Conservation (phyloP, 805 yeast genomes). For the Lipomyces starkeyi region DNA sequence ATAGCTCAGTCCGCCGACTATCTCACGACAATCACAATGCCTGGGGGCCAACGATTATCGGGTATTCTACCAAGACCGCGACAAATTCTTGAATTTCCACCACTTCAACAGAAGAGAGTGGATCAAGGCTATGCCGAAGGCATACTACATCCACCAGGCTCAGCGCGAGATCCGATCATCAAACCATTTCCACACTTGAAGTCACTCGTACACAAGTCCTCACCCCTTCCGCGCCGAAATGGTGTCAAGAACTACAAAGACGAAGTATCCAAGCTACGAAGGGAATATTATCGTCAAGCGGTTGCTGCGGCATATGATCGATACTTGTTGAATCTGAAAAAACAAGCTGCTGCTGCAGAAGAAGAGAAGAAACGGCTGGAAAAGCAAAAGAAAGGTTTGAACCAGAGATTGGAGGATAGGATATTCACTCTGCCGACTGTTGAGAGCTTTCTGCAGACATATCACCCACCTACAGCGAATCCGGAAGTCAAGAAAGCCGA, state of each 20-base stretch:
- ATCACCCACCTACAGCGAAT: conserved; percentile 12
- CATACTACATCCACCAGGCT: conserved; percentile 18
- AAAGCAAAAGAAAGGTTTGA: conserved; percentile 12
- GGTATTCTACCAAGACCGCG: conserved; percentile 26
- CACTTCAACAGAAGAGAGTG: not conserved
- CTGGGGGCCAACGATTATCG: conserved; percentile 3
- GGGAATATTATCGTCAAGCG: conserved; percentile 18
- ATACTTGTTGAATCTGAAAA: conserved; percentile 8
- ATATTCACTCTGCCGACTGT: conserved; percentile 29
- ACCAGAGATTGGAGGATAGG: conserved; percentile 12
- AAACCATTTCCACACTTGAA: conserved; percentile 25
- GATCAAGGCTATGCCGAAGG: conserved; percentile 28
- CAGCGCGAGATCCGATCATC: conserved; percentile 10
- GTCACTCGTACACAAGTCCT: conserved; percentile 12
- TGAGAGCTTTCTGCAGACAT: conserved; percentile 17
- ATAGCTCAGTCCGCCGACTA: too few species aligned
- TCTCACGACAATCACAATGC: not conserved
- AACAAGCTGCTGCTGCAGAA: conserved; percentile 5
- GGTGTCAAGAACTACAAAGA: not conserved
- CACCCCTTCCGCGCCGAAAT: conserved; percentile 11
- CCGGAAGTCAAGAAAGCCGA: conserved; percentile 6
- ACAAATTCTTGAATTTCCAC: conserved; percentile 18
- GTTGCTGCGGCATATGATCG: conserved; percentile 11
- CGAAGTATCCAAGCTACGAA: conserved; percentile 16
- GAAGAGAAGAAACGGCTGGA: conserved; percentile 11